These are phyloP conservation scores for Acanthochlamys bracteata DNA, from an alignment of 106 monocot species.

Conservation along the genomic window DNA sequence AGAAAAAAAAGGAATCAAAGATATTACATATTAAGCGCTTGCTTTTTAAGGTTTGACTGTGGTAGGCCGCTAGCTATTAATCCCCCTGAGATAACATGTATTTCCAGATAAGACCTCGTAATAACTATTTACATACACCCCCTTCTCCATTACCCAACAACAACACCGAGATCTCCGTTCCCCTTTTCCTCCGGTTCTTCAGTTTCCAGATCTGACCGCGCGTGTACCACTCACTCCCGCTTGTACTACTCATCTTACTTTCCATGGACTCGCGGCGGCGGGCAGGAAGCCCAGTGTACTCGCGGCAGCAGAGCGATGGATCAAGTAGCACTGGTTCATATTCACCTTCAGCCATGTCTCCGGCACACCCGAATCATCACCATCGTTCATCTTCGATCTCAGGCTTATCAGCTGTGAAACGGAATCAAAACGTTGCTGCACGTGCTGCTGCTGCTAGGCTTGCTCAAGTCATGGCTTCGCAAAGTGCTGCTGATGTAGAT, in stretches of 20 bases:
- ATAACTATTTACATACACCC: too few species aligned
- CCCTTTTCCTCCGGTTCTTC: too few species aligned
- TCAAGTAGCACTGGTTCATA: slow-evolving; percentile 54
- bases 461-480: slow-evolving; percentile 81
- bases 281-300: slow-evolving; percentile 51
- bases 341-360: slow-evolving; percentile 40
- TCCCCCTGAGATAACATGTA: too few species aligned
- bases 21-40: too few species aligned
- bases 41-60: too few species aligned
- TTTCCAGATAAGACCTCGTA: too few species aligned
- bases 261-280: slow-evolving; percentile 48
- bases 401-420: slow-evolving; percentile 31
- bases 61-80: too few species aligned
- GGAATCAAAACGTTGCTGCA: slow-evolving; percentile 72
- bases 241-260: not conserved
- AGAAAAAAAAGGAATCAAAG: too few species aligned
- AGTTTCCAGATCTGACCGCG: not conserved
- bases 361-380: too few species aligned
- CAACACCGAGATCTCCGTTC: too few species aligned
- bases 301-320: slow-evolving; percentile 48
- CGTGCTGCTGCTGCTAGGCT: slow-evolving; percentile 68
- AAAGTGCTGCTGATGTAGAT: slow-evolving; percentile 35
- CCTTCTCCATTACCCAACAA: too few species aligned
- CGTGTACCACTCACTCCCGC: not conserved
- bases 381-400: slow-evolving; percentile 30